These are phyloP conservation scores for Leptographium radiaticola DNA, from an alignment of 2,329 filamentous ascomycete genomes.

Conservation along the genomic window DNA sequence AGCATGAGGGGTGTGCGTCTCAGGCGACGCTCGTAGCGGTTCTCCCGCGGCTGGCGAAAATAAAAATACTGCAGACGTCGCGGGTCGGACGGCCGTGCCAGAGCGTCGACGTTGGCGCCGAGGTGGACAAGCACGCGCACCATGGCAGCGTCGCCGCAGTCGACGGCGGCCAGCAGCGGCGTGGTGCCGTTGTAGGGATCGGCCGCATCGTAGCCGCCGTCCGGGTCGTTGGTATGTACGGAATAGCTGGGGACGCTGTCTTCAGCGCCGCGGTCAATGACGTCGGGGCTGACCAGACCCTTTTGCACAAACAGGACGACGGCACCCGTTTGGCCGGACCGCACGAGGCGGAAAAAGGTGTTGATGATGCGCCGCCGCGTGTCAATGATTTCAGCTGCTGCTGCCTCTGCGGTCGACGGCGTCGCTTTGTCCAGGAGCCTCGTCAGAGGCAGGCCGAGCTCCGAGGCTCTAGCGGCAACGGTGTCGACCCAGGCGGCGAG, in stretches of 20 bases:
- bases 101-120: slow-evolving; percentile 21
- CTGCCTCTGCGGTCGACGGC: not conserved
- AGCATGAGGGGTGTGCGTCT: slow-evolving; percentile 30
- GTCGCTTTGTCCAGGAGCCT: not conserved
- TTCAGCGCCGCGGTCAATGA: slow-evolving; percentile 10
- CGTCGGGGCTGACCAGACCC: slow-evolving; percentile 26
- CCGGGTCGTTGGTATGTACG: not conserved
- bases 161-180: not conserved
- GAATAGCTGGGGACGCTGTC: not conserved
- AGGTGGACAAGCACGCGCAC: slow-evolving; percentile 21
- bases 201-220: not conserved
- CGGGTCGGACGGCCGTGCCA: slow-evolving; percentile 9
- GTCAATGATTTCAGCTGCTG: not conserved
- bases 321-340: slow-evolving; percentile 13
- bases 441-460: slow-evolving; percentile 13
- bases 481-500: slow-evolving; percentile 5
- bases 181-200: not conserved
- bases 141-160: slow-evolving; percentile 17
- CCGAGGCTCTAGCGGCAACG: slow-evolving; percentile 2
- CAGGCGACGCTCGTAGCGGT: slow-evolving; percentile 13
- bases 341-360: slow-evolving; percentile 3
- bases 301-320: slow-evolving; percentile 18
- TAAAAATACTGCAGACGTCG: not conserved
- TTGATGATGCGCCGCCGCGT: slow-evolving; percentile 7
- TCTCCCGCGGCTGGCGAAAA: not conserved